Evolutionary conservation across 768 basidiomycete species (phyloP), one percentile per base, ranked within the genome.

Genomic region (Clavaria fumosa): DNA sequence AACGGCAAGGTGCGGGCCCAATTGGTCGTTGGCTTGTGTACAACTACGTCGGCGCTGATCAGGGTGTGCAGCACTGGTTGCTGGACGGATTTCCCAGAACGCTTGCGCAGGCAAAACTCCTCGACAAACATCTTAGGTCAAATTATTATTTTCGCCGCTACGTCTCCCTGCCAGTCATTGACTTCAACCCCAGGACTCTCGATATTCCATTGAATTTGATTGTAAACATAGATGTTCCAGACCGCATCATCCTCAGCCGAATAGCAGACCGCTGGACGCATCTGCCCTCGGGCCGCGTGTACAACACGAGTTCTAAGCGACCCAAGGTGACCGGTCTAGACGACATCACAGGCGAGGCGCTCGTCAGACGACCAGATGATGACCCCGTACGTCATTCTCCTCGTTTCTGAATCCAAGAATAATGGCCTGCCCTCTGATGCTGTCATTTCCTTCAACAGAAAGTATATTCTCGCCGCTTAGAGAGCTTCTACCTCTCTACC

Each of bases 191-290:
- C 50, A 85, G 83, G 48, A 65, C 63, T 44, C 70, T 70, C 47
- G 63, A 65, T 43, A 67, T 62, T 21, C 75, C 84, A 20, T 60
- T 93, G 41, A 85, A 76, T 40, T 65, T 93, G 31, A 69, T 93
- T 26, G 75, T 89, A 38, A 85, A 88, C 53, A 63, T 95, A 20
- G 78, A 88, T 44, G 85, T 95, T n/a, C 69, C 85, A 1, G 88
- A 93, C 51, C 66, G 80, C 40, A 68, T 86, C 36, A 90, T 93
- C 50, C 63, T 91, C 14, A 64, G 70, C 41, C 79, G 89, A 35
- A 90, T 93, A 47, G 79, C 81, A 9, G 86, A 91, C 51, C 78
- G 89, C 27, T 91, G 79, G 81, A 69, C 91, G 17, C 89, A 93
- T 52, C 63, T 79, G 10, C 73, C 83, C 5, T 90, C 86, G 0